These are phyloP conservation scores for Syzygium grande DNA, from an alignment of 345 rosid genomes.

Conservation along the genomic window DNA sequence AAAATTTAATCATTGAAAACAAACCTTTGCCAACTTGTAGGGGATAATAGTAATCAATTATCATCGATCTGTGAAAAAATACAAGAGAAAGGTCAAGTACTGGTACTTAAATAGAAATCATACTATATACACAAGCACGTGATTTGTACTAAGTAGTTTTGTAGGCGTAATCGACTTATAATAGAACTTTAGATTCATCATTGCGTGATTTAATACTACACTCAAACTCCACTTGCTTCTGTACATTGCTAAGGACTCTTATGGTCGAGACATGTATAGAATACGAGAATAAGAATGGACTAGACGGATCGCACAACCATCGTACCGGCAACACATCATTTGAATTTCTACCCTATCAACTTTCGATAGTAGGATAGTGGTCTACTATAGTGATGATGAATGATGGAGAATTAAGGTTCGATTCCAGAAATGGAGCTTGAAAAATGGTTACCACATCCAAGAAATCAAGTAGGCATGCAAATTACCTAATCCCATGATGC, in stretches of 20 bases:
- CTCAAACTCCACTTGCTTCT: fast-evolving
- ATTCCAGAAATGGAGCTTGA: neutral
- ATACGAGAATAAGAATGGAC: fast-evolving
- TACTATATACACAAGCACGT: fast-evolving
- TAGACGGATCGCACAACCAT: neutral
- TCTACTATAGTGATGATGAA: conserved; percentile 6
- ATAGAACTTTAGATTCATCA: fast-evolving
- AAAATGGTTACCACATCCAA: neutral
- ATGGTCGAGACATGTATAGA: neutral
- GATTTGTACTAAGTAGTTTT: neutral
- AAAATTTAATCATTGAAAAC: neutral
- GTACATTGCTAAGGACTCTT: fast-evolving
- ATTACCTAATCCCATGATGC: conserved; percentile 6
- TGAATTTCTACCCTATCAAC: conserved; percentile 9
- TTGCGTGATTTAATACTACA: neutral
- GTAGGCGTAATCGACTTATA: neutral
- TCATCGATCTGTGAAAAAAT: neutral
- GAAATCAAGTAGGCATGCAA: neutral
- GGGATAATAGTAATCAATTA: neutral
- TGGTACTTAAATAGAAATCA: neutral
- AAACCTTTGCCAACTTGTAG: neutral
- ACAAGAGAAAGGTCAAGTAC: neutral
- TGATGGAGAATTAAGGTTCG: conserved; percentile 6
- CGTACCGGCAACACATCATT: conserved; percentile 2
- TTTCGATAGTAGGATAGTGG: conserved; percentile 10